Evolutionary conservation across 2,329 filamentous ascomycete species (phyloP), one percentile per base, ranked within the genome.

Genomic region (Uncinocarpus reesii): DNA sequence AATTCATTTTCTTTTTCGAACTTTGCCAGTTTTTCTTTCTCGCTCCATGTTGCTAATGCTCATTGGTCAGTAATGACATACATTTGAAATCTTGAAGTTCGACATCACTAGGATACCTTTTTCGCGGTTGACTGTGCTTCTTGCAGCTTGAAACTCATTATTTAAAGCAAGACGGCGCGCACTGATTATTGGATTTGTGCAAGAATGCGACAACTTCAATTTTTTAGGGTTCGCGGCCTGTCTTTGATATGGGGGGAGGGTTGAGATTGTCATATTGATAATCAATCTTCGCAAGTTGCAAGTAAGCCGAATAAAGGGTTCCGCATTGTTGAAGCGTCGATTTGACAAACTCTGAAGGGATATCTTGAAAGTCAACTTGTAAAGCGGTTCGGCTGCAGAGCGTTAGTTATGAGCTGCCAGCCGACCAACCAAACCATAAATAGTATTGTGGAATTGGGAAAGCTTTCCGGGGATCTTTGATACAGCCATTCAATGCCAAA

Each of bases 281-380:
- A 29, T 52, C 47, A 8, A 34, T 11, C 4, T 44, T 7, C 1
- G 16, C 16, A n/a, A 52, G 18, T 16, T 37, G 20, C n/a, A 26
- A 11, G 16, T 52, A 52, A 8, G 50, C 43, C 7, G 8, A 15
- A 29, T 45, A 52, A 11, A 52, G 35, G 7, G 36, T 43, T 6
- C n/a, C 20, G 16, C 41, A 16, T 6, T 11, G 1, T 1, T 36
- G 1, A 4, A 52, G 26, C 4, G 23, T 2, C 6, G 26, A n/a
- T 21, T 21, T 35, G 38, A 73, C 65, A 47, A 65, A 67, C 4
- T 42, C 48, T 36, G 61, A 59, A 1, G 69, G 65, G 18, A 66
- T 63, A 16, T 57, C 50, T 6, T 59, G 57, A 53, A 72, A 74
- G 31, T 64, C 60, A 38, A 50, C 8, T 8, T 55, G 50, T 18